Base-by-base conservation (phyloP, 805 yeast species). In the Yarrowia osloensis region DNA sequence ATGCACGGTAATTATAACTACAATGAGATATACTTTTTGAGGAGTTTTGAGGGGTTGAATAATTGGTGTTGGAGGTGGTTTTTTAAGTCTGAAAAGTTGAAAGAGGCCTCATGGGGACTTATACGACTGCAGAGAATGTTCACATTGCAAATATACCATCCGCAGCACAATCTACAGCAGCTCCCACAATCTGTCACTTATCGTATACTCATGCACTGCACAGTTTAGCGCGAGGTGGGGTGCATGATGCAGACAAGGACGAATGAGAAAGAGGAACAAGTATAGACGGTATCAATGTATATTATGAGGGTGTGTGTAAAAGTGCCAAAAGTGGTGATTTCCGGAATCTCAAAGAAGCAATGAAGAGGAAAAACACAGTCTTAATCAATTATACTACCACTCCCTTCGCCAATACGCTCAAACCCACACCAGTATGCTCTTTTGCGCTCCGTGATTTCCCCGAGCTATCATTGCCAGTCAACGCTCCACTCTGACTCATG, bases 1-100 rank as follows among this genome's bases (percentile, higher is more conserved):
- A 50, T 50, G 55, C 55, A 50, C 55, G 55, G 55, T 50, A 50
- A 50, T 29, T 50, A 50, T 50, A 11, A 29, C 55, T 28, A 29
- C 39, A 29, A 29, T 19, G 26, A 50, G 55, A 50, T 50, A 50
- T 8, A 15, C 19, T 50, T 50, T 46, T 21, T 15, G 11, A 1
- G 26, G 39, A 24, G 15, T 29, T 28, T 24, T 13, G 29, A 15
- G 49, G 21, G 15, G 12, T 4, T 13, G 4, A 7, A 12, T 22
- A 12, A 22, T 8, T 11, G n/a, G 28, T 42, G 8, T 42, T 42
- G 7, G 24, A 15, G 21, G 17, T 1, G 4, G 21, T 5, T 3
- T n/a, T 37, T 37, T 37, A 2, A 21, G n/a, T n/a, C 39, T 35
- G n/a, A 35, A 15, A 13, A 5, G 13, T 15, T 6, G n/a, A 35